Conservation (phyloP, 2,329 filamentous ascomycete genomes). For the Apiospora aurea region DNA sequence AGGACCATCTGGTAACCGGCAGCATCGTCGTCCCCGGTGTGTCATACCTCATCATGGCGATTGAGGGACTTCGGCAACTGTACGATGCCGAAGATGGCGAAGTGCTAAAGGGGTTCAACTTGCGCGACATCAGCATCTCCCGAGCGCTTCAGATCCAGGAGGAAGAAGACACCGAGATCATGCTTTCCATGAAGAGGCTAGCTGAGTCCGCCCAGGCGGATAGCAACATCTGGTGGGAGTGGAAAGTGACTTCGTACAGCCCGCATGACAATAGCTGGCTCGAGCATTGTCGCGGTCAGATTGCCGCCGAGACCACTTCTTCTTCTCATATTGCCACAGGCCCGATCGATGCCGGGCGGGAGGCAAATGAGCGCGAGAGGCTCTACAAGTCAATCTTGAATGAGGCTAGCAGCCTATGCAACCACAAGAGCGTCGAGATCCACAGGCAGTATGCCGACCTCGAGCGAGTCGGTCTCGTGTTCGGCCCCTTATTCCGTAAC, state of each 20-base stretch:
- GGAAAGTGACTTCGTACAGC: slow-evolving; percentile 22
- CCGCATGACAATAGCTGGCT: slow-evolving; percentile 21
- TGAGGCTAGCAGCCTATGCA: background rate
- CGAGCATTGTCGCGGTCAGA: slow-evolving; percentile 21
- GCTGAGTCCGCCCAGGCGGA: slow-evolving; percentile 9
- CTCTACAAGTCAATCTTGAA: background rate
- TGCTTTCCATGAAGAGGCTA: background rate
- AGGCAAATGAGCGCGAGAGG: background rate
- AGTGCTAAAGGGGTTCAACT: background rate
- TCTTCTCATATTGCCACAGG: background rate
- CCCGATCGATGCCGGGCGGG: slow-evolving; percentile 15
- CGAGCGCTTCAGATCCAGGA: slow-evolving; percentile 16
- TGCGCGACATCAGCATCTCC: slow-evolving; percentile 22
- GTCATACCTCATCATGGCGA: slow-evolving; percentile 45
- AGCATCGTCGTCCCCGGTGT: slow-evolving; percentile 58
- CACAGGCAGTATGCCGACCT: slow-evolving; percentile 18
- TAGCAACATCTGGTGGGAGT: slow-evolving; percentile 24
- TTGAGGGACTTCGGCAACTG: slow-evolving; percentile 42
- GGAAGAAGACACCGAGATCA: slow-evolving; percentile 17
- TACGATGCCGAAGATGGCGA: background rate
- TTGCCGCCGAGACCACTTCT: background rate
- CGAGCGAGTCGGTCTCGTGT: slow-evolving; percentile 19
- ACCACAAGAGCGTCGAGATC: slow-evolving; percentile 20
- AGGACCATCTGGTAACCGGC: slow-evolving; percentile 56
- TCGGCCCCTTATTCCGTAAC: slow-evolving; percentile 22